phyloP scores from a whole-genome alignment of 345 rosid genomes.

The Eutrema heterophyllum region DNA sequence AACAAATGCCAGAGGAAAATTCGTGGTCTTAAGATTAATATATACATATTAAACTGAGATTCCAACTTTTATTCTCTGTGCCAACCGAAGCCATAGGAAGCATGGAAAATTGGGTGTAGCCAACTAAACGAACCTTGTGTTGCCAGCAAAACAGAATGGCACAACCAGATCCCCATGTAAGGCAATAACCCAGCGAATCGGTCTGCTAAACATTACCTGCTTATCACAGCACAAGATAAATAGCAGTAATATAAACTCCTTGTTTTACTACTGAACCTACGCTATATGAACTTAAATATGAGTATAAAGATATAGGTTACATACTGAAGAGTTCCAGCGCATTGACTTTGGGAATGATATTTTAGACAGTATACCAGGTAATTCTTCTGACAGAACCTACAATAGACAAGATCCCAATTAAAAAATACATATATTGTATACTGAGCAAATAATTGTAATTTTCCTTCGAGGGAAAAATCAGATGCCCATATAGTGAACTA shows the following conservation, averaged over 20 bases:
- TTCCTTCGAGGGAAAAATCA: conserved; percentile 1
- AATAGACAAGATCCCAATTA: conserved; percentile 1
- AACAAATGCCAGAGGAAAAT: not conserved
- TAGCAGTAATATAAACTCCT: not conserved
- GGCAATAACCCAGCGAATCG: conserved; percentile 94
- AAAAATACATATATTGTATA: not conserved
- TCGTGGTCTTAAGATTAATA: not conserved
- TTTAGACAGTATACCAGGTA: conserved; percentile 64
- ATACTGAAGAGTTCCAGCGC: conserved; percentile 94
- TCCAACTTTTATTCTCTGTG: not conserved
- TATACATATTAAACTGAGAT: not conserved
- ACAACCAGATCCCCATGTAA: conserved; percentile 77
- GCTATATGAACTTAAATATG: not conserved
- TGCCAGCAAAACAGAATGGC: conserved; percentile 84
- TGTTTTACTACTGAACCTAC: not conserved
- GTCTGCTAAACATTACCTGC: conserved; percentile 88
- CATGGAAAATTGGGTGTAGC: not conserved
- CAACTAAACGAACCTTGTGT: conserved; percentile 55
- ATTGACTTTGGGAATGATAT: conserved; percentile 89
- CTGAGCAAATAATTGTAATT: conserved; percentile 3
- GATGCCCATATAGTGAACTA: conserved; percentile 13
- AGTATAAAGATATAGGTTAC: conserved; percentile 9
- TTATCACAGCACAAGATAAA: conserved; percentile 23
- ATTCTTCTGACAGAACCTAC: conserved; percentile 82
- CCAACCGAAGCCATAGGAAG: conserved; percentile 2